phyloP scores from a whole-genome alignment of 305 asterid species.

The Stenogyne calaminthoides region DNA sequence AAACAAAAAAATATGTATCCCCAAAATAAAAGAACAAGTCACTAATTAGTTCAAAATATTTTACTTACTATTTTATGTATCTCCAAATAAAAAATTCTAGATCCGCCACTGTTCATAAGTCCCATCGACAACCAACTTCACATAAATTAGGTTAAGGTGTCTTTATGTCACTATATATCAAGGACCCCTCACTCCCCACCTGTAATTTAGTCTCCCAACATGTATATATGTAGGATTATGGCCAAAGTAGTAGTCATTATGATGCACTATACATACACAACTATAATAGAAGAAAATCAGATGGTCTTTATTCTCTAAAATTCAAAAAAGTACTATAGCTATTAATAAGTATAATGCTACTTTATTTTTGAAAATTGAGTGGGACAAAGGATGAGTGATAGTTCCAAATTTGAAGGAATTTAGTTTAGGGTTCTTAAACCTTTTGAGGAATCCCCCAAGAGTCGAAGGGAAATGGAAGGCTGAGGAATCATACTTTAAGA shows the following conservation, averaged over 20 bases:
- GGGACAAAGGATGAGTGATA: constrained; percentile 10
- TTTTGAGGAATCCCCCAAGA: constrained; percentile 31
- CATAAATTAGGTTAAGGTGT: no score
- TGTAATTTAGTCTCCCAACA: no score
- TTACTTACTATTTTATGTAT: no score
- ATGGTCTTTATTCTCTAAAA: constrained; percentile 18
- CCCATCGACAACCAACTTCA: no score
- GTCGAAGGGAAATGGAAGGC: constrained; percentile 36
- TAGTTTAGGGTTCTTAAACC: constrained; percentile 17
- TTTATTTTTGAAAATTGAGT: constrained; percentile 22
- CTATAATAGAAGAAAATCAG: not conserved
- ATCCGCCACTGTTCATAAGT: no score
- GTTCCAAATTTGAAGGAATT: constrained; percentile 36
- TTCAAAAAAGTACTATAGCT: not conserved
- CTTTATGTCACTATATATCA: no score
- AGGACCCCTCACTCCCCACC: no score
- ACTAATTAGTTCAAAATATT: no score
- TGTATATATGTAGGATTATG: not conserved
- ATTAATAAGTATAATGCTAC: not conserved
- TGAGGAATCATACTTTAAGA: constrained; percentile 22
- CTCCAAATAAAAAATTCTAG: no score
- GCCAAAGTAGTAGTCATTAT: not conserved
- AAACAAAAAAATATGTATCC: no score
- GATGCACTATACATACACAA: not conserved
- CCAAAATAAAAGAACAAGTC: no score